Evolutionary conservation across 805 yeast species (phyloP).

Genomic region (Lachancea waltii): DNA sequence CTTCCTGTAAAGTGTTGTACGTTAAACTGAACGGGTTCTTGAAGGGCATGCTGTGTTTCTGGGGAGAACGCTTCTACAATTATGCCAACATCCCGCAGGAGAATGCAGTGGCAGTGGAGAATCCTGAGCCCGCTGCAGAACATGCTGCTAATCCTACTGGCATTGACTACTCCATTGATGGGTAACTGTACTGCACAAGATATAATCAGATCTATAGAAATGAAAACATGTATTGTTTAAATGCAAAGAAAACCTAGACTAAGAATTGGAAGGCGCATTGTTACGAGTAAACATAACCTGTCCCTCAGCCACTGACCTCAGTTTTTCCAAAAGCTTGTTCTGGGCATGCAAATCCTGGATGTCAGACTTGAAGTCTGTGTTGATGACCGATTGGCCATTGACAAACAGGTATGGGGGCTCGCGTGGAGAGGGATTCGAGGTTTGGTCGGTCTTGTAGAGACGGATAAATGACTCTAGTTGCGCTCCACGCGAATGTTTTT

Average conservation of each 20-base stretch:
- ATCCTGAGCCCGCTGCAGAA: not conserved
- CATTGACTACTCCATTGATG: conserved; percentile 5
- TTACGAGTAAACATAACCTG: conserved; percentile 18
- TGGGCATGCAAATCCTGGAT: conserved; percentile 15
- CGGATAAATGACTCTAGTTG: conserved; percentile 61
- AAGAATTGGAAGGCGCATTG: conserved; percentile 25
- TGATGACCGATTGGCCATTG: conserved; percentile 22
- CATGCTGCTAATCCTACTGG: not conserved
- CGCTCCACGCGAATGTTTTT: conserved; percentile 63
- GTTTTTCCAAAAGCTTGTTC: conserved; percentile 15
- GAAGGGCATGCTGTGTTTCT: conserved; percentile 53
- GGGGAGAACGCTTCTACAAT: conserved; percentile 46
- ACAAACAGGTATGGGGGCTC: conserved; percentile 24
- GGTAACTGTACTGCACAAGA: not conserved
- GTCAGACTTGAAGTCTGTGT: conserved; percentile 13
- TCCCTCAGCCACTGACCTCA: conserved; percentile 17
- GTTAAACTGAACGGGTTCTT: conserved; percentile 37
- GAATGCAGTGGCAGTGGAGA: not conserved
- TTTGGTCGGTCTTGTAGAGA: not conserved
- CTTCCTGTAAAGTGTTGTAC: conserved; percentile 41
- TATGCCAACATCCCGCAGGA: conserved; percentile 7
- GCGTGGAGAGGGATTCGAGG: not conserved
- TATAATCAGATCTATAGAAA: not conserved
- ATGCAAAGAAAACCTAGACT: conserved; percentile 1
- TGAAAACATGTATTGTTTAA: too few species aligned